Percentiles rank a stretch among this genome's conserved stretches.
phyloP scores from a whole-genome alignment of 495 filamentous ascomycete genomes.

The Hypoxylon lienhwacheense region DNA sequence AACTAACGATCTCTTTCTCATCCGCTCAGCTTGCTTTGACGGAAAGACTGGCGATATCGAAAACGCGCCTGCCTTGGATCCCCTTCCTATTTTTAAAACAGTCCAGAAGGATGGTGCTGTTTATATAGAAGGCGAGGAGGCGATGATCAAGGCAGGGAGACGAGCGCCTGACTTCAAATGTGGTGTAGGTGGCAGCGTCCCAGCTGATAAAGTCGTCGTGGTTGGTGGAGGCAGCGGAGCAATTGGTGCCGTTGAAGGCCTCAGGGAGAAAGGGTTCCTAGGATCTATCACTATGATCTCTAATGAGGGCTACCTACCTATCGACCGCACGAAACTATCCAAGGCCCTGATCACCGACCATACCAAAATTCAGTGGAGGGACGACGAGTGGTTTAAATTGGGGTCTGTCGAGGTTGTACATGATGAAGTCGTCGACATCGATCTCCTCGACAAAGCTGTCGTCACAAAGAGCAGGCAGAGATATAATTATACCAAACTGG shows the following conservation, averaged over 20 bases:
- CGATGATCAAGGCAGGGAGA: constrained; percentile 73
- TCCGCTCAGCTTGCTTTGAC: constrained; percentile 79
- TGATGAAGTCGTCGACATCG: constrained; percentile 75
- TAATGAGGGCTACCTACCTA: constrained; percentile 79
- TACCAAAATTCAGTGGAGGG: constrained; percentile 73
- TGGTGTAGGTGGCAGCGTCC: constrained; percentile 50
- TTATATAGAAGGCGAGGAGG: constrained; percentile 81
- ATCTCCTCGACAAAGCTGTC: constrained; percentile 73
- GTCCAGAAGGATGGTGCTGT: constrained; percentile 76
- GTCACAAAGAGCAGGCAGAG: constrained; percentile 70
- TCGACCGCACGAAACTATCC: constrained; percentile 93
- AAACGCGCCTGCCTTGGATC: constrained; percentile 86
- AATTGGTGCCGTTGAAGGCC: constrained; percentile 74
- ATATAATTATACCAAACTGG: constrained; percentile 79
- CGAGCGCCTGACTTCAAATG: constrained; percentile 75
- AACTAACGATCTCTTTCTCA: constrained; percentile 13
- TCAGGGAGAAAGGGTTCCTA: constrained; percentile 78
- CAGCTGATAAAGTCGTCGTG: constrained; percentile 73
- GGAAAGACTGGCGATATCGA: constrained; percentile 89
- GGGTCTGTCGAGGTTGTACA: constrained; percentile 71
- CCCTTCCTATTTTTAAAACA: constrained; percentile 76
- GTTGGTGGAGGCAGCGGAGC: constrained; percentile 89
- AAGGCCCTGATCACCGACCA: constrained; percentile 89
- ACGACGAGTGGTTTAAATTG: constrained; percentile 73
- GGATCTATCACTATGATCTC: constrained; percentile 83